Base-by-base conservation (phyloP, 2,329 filamentous ascomycete genomes). In the Pyrenophora graminea region DNA sequence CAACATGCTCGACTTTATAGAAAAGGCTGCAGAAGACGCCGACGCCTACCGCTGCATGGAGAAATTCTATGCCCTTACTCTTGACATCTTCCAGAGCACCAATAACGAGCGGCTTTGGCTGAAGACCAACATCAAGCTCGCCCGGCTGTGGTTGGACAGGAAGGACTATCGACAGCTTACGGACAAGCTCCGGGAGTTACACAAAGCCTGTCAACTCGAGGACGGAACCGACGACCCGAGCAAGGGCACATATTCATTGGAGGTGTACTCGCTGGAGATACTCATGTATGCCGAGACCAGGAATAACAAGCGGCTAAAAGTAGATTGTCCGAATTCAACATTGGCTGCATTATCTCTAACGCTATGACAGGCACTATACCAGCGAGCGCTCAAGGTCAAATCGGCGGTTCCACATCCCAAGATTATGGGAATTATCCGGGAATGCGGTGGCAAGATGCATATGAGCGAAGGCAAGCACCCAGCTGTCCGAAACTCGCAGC, bases 371-470 rank as follows among this genome's bases (percentile, higher is more conserved):
- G 83, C 87, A 12, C 81, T 97, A 13, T 99, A 97, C 74, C 89
- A 96, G 72, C 88, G 89, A 55, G 94, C 94, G 4, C 82, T 99
- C 42, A 89, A 89, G 59, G 93, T 99, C 47, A 88, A 91, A 56
- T 97, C 94, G n/a, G 94, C 94, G 0, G 94, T 99, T 10, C 93
- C 94, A 33, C 94, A 99, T 76, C 94, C 94, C 52, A 96, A 96
- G 77, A 96, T 99, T 72, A 97, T 97, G 91, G 94, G 94, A 44
- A 93, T 99, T 72, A 99, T 99, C 70, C 88, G 93, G 47, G 94
- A 99, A 77, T 99, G 94, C 72, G 94, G 94, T 67, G 94, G 94
- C 64, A 99, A 99, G 80, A 99, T 99, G 94, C 92, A 97, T 78
- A 97, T 99, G 94, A 94, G 90, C 73, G 94, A 99, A 80, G 77